Conservation (phyloP, 176 grass and related monocot species). For the Paspalum vaginatum region DNA sequence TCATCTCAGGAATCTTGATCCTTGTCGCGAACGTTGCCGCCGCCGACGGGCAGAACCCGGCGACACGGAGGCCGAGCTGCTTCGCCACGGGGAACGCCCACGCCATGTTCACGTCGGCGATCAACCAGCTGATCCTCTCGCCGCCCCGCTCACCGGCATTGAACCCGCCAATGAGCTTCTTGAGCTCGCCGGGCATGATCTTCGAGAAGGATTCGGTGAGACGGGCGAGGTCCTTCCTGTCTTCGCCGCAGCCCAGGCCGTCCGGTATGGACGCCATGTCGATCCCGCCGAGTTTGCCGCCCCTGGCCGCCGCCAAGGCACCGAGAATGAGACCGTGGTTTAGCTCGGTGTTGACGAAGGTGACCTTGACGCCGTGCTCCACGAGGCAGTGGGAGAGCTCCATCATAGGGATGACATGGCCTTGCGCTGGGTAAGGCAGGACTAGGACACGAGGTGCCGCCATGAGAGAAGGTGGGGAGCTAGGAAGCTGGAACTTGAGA, state of each 20-base stretch:
- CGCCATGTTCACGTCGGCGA: constrained; percentile 61
- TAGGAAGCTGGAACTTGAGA: neutral
- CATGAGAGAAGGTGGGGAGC: neutral
- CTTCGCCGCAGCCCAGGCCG: constrained; percentile 53
- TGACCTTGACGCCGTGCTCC: constrained; percentile 68
- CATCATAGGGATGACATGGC: constrained; percentile 63
- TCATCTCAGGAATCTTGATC: constrained; percentile 53
- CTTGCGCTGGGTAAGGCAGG: constrained; percentile 40
- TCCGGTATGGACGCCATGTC: constrained; percentile 66
- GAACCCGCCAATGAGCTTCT: constrained; percentile 44
- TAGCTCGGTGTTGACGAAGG: constrained; percentile 74
- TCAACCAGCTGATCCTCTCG: constrained; percentile 51
- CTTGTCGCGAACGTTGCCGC: constrained; percentile 34
- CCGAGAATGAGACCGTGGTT: constrained; percentile 40
- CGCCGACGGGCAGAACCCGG: constrained; percentile 48
- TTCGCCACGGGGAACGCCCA: constrained; percentile 52
- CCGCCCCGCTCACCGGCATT: neutral
- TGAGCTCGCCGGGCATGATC: constrained; percentile 54
- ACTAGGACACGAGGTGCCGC: constrained; percentile 9
- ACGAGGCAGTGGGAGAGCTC: constrained; percentile 68
- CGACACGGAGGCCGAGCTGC: constrained; percentile 43
- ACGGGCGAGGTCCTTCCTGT: constrained; percentile 51
- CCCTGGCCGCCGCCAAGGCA: constrained; percentile 7
- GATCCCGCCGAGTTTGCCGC: constrained; percentile 34
- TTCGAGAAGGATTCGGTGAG: constrained; percentile 34